Evolutionary conservation across 2,329 filamentous ascomycete genomes (phyloP), one percentile per base, ranked within the genome.

Genomic region (Paracoccidioides lutzii): DNA sequence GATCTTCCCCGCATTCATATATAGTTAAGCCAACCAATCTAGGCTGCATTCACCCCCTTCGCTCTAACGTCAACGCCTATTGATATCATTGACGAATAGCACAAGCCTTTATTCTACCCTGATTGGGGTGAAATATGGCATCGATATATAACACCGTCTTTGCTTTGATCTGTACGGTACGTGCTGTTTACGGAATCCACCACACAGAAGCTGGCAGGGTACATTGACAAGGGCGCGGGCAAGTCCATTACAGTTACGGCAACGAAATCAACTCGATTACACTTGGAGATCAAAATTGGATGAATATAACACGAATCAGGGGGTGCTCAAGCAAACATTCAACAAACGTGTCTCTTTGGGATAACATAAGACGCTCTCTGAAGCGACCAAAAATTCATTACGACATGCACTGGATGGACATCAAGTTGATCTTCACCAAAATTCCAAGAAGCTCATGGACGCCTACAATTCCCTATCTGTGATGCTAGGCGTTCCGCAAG

Each of bases 111-210:
- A 33, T 46, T 14, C 12, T 12, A 1, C 30, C 30, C 43, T 32
- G 43, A 14, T 14, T 14, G 4, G 2, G 22, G 43, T 32, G 9
- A n/a, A 49, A 49, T 37, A 64, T 64, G 61, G 43, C 56, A 7
- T 32, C 55, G 7, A 15, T 57, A 14, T 58, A 55, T n/a, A 60
- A 69, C 9, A 74, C 69, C 2, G 70, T 84, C 49, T 75, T 90
- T 54, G 85, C 84, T 88, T 90, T 60, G 86, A 90, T 63, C 75
- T 87, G 1, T 90, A 89, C 68, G 86, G 85, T 54, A 90, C 85
- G 2, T 90, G 8, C 75, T 90, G 5, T 87, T 84, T 8, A 88
- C 85, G 1, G 80, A 81, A 45, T 86, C 82, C 35, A 87, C 89
- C 59, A 76, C 78, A 5, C 70, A 75, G 40, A 75, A 82, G 57